Evolutionary conservation across 176 grass and related monocot species (phyloP), one percentile per base, ranked within the genome.

Genomic region (Oryza glumipatula): DNA sequence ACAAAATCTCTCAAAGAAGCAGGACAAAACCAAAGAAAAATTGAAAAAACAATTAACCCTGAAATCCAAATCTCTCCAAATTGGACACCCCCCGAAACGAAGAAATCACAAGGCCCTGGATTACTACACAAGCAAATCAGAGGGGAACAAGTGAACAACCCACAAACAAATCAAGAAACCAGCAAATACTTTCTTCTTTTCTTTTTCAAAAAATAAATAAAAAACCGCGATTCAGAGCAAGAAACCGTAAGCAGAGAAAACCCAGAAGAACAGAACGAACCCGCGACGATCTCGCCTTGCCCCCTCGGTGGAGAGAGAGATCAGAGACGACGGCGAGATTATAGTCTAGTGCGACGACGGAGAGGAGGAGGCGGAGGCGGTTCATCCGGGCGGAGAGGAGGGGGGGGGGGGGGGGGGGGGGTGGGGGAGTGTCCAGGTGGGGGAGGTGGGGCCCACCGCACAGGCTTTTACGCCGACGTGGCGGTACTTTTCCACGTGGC

Each of bases 401-500:
- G 30, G 30, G 41, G 65, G 43, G 60, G 28, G 65, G 43, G 60
- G 28, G 33, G 69, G 61, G 33, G 26, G 24, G 0, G 26, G 26
- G 35, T 64, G 61, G 28, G 3, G 41, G 54, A 9, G 2, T 72
- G 74, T 39, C 66, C 66, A 65, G 76, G 43, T 65, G 21, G 72
- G 9, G 45, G 73, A 46, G 32, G 75, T 35, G 68, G 76, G 87
- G 46, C 11, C 84, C 72, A 28, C 12, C 11, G 2, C n/a, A 13
- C 17, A 26, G 36, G 38, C 83, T 89, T 92, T 92, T 89, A 36
- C 47, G 28, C 16, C 85, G 80, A 81, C 67, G 81, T 82, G 84
- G 84, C 51, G 0, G 68, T 12, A 21, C 81, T 84, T 90, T 87
- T 70, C 63, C 74, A 91, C 88, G 85, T 91, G 82, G 92, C 86